Conservation (phyloP, 768 basidiomycete genomes). For the Suillus placidus region DNA sequence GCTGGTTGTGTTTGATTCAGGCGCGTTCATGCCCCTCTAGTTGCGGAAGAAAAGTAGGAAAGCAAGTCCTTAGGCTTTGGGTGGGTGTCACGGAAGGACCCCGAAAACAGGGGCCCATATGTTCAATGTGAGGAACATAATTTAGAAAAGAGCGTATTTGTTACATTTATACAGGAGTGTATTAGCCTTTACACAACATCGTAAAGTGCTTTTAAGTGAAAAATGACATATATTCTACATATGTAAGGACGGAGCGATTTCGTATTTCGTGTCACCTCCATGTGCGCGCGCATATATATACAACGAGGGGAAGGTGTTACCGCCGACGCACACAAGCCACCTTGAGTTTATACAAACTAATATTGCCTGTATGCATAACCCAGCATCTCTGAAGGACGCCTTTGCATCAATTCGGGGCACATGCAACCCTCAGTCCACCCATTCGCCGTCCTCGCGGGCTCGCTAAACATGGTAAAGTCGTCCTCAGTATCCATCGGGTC, state of each 20-base stretch:
- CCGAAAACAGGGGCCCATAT: neutral
- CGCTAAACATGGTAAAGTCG: conserved; percentile 4
- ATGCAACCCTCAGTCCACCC: conserved; percentile 5
- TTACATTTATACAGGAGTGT: neutral
- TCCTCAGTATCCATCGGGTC: neutral
- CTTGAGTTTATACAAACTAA: neutral
- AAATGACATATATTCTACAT: neutral
- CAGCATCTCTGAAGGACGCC: neutral
- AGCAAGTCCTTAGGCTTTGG: too few relatives aligned
- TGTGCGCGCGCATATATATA: neutral
- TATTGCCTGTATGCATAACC: neutral
- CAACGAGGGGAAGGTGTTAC: neutral
- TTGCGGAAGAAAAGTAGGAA: neutral
- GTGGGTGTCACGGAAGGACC: neutral
- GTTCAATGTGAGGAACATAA: too few relatives aligned
- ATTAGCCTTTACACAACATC: neutral
- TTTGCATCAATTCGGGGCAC: conserved; percentile 7
- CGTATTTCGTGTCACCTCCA: too few relatives aligned
- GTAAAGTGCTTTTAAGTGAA: neutral
- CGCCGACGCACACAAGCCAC: neutral
- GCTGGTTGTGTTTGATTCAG: neutral
- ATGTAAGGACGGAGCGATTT: too few relatives aligned
- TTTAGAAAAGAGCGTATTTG: neutral
- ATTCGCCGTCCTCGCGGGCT: neutral
- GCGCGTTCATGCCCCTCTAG: neutral